These are phyloP conservation scores for Metschnikowia lachancei DNA, from an alignment of 805 yeast species.

Conservation along the genomic window DNA sequence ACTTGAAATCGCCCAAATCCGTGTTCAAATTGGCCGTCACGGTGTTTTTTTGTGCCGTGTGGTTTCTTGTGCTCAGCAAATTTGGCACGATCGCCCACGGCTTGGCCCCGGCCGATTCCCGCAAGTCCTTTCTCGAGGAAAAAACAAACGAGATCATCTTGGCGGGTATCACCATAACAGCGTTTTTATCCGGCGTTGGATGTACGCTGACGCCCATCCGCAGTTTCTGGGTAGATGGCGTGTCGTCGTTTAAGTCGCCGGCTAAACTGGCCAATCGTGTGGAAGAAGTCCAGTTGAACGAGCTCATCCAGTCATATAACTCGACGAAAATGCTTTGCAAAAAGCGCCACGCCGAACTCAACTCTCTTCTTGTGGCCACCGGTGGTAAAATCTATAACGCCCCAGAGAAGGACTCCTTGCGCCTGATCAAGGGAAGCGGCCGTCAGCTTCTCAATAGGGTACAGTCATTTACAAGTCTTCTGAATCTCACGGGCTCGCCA, in stretches of 20 bases:
- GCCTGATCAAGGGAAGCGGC: slow-evolving; percentile 24
- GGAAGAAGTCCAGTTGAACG: slow-evolving; percentile 22
- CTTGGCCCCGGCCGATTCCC: slow-evolving; percentile 20
- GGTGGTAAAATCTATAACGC: slow-evolving; percentile 31
- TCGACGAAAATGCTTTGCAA: slow-evolving; percentile 37
- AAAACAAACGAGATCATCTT: slow-evolving; percentile 47
- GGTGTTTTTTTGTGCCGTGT: slow-evolving; percentile 21
- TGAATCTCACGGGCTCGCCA: slow-evolving; percentile 16
- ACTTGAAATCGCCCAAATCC: slow-evolving; percentile 1
- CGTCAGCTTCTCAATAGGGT: slow-evolving; percentile 34
- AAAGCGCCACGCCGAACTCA: slow-evolving; percentile 35
- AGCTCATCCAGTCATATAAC: slow-evolving; percentile 38
- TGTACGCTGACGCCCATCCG: slow-evolving; percentile 44
- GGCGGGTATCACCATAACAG: slow-evolving; percentile 50
- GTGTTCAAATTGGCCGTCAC: slow-evolving; percentile 11
- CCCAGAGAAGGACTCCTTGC: slow-evolving; percentile 12
- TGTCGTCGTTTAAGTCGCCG: background rate
- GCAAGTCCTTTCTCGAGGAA: slow-evolving; percentile 31
- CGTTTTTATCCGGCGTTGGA: slow-evolving; percentile 52
- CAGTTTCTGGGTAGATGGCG: slow-evolving; percentile 12
- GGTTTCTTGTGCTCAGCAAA: slow-evolving; percentile 36
- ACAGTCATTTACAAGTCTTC: slow-evolving; percentile 40
- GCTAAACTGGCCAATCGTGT: background rate
- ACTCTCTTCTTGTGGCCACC: slow-evolving; percentile 15
- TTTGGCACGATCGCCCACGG: slow-evolving; percentile 33